These are phyloP conservation scores for Botrytis paeoniae DNA, from an alignment of 2,329 filamentous ascomycete genomes.

Conservation along the genomic window DNA sequence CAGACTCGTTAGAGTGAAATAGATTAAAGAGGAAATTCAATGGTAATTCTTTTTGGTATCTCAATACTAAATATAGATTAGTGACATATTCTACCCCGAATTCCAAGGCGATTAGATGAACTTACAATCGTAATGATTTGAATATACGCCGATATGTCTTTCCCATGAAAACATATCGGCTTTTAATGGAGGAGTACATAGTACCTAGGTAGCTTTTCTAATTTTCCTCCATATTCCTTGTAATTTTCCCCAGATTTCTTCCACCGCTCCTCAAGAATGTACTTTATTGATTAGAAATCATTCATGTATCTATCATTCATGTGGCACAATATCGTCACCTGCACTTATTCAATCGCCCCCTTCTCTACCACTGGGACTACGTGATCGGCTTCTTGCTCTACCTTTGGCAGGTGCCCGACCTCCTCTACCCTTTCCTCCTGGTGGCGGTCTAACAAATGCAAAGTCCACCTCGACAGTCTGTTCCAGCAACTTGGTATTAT, in stretches of 20 bases:
- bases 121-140: conserved; percentile 18
- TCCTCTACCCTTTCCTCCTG: conserved; percentile 48
- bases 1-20: background rate
- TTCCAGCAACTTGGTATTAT: conserved; percentile 74
- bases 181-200: background rate
- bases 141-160: conserved; percentile 21
- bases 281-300: conserved; percentile 8
- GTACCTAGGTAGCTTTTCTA: background rate
- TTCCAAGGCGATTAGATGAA: background rate
- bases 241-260: background rate
- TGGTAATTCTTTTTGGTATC: background rate
- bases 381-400: conserved; percentile 37
- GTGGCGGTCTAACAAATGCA: conserved; percentile 78
- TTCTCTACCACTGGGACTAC: conserved; percentile 35
- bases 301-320: background rate
- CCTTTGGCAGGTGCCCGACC: conserved; percentile 38
- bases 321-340: conserved; percentile 10
- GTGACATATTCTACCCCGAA: background rate
- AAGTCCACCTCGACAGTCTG: conserved; percentile 81
- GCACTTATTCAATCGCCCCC: conserved; percentile 30
- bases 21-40: background rate
- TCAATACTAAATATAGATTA: conserved; percentile 8
- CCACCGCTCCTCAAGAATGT: background rate
- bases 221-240: background rate
- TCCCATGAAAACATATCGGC: conserved; percentile 18